Evolutionary conservation across 352 stramenopile genomes (phyloP).

Genomic region (Globisporangium mamillatum): DNA sequence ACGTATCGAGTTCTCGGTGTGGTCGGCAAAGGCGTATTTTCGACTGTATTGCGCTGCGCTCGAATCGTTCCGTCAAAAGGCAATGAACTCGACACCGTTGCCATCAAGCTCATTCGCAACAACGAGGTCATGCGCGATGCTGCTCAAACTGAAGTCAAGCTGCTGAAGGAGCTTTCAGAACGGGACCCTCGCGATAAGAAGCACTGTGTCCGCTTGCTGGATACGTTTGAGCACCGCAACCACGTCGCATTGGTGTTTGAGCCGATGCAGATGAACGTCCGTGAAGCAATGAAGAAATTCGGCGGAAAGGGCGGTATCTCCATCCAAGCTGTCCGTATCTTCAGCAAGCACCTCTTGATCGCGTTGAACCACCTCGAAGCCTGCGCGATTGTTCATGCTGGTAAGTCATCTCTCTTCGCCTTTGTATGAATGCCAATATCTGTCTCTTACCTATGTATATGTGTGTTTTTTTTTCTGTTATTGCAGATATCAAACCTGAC

Average conservation of each 20-base stretch:
- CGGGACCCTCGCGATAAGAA: constrained; percentile 77
- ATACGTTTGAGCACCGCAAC: constrained; percentile 90
- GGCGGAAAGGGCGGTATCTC: constrained; percentile 81
- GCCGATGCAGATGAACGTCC: constrained; percentile 97
- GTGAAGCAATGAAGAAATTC: constrained; percentile 90
- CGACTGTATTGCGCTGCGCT: constrained; percentile 95
- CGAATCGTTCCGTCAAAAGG: constrained; percentile 31
- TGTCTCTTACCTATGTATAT: too few species aligned
- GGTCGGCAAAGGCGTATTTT: constrained; percentile 98
- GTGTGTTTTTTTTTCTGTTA: constrained; percentile 1
- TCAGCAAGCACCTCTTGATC: constrained; percentile 78
- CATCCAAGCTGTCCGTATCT: constrained; percentile 82
- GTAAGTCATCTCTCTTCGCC: constrained; percentile 26
- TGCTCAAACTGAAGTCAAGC: constrained; percentile 79
- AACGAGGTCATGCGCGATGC: constrained; percentile 99
- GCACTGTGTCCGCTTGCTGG: constrained; percentile 82
- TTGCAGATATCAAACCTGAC: constrained; percentile 96
- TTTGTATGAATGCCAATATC: neutral
- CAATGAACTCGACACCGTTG: constrained; percentile 40
- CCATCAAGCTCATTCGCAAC: constrained; percentile 91
- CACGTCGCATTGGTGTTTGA: constrained; percentile 98
- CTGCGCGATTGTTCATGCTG: constrained; percentile 91
- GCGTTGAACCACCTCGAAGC: constrained; percentile 72
- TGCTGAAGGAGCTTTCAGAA: constrained; percentile 76
- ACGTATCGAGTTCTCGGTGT: constrained; percentile 93